These are phyloP conservation scores for Sugiyamaella smithiae DNA, from an alignment of 805 yeast species.

Conservation along the genomic window DNA sequence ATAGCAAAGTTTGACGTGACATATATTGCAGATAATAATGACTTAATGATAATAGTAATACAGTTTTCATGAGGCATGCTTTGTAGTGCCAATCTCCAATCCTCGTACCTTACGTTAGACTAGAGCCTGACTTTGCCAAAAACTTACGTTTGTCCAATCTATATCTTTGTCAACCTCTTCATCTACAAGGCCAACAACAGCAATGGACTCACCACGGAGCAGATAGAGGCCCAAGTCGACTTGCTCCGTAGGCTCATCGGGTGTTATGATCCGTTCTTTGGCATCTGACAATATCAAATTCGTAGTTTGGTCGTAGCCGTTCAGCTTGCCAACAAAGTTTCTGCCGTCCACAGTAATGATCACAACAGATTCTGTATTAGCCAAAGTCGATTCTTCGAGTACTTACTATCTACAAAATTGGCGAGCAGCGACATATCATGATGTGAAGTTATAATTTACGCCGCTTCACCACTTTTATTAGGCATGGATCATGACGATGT, in stretches of 20 bases:
- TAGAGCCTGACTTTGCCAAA: conserved; percentile 10
- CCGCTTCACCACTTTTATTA: not conserved
- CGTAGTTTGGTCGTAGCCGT: conserved; percentile 38
- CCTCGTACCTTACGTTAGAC: conserved; percentile 21
- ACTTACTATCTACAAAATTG: conserved; percentile 27
- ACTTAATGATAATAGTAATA: not conserved
- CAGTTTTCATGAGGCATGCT: conserved; percentile 20
- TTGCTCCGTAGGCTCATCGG: conserved; percentile 26
- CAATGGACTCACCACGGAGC: conserved; percentile 37
- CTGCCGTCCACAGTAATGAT: conserved; percentile 38
- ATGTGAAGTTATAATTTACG: conserved; percentile 3
- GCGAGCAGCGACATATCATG: conserved; percentile 24
- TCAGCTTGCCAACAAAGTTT: conserved; percentile 32
- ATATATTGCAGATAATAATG: not conserved
- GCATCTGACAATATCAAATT: conserved; percentile 33
- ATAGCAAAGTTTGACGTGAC: not conserved
- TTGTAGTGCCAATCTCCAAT: conserved; percentile 19
- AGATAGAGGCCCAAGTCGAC: conserved; percentile 35
- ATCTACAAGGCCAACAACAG: conserved; percentile 34
- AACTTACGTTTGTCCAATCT: conserved; percentile 35
- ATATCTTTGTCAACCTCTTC: conserved; percentile 30
- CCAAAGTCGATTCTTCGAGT: not conserved
- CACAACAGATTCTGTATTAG: conserved; percentile 22
- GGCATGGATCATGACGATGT: not conserved
- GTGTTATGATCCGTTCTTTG: conserved; percentile 29